These are phyloP conservation scores for Ogataea haglerorum DNA, from an alignment of 805 yeast genomes.

Conservation along the genomic window DNA sequence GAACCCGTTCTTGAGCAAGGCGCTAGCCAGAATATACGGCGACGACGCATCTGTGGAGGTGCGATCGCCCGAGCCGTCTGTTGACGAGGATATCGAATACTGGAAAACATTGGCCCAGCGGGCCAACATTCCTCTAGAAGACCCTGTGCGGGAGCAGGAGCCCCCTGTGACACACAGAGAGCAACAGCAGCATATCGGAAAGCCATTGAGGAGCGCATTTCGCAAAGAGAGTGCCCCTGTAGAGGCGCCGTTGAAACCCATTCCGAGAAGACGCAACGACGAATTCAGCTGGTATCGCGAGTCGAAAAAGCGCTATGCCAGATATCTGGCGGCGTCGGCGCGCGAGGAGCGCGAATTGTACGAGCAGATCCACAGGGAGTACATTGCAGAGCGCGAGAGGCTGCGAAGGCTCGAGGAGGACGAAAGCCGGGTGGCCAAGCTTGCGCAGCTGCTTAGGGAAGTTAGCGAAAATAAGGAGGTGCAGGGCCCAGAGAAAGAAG, in stretches of 20 bases:
- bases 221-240: background rate
- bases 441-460: constrained; percentile 12
- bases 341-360: constrained; percentile 37
- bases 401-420: constrained; percentile 14
- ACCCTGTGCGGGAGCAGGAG: background rate
- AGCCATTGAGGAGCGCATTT: background rate
- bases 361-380: constrained; percentile 34
- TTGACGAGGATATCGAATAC: constrained; percentile 22
- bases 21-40: constrained; percentile 21
- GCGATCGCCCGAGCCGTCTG: constrained; percentile 11
- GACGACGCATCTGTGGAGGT: constrained; percentile 17
- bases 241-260: background rate
- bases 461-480: constrained; percentile 7
- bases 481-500: constrained; percentile 5
- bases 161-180: background rate
- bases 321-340: constrained; percentile 30
- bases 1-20: constrained; percentile 25
- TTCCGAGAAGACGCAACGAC: constrained; percentile 13
- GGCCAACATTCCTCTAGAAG: constrained; percentile 27
- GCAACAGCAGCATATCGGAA: no score
- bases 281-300: constrained; percentile 34
- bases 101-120: constrained; percentile 29
- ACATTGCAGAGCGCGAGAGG: constrained; percentile 20
- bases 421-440: constrained; percentile 21
- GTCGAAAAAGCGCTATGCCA: constrained; percentile 33